Conservation (phyloP, 306 rosid species). For the Mucuna pruriens region DNA sequence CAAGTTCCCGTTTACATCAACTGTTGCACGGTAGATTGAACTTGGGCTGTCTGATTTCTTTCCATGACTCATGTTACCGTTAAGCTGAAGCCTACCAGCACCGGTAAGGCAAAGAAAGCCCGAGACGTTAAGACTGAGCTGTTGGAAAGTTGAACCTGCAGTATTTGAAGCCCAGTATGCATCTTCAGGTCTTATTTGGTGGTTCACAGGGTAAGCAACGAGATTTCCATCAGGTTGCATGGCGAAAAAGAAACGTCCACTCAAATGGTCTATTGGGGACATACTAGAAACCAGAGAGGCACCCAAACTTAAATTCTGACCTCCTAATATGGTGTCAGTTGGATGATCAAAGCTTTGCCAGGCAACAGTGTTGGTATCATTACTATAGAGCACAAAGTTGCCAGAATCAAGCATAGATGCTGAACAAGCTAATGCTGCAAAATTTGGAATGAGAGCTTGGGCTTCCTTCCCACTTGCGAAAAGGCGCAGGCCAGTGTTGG, state of each 20-base stretch:
- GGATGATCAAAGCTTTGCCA: constrained; percentile 45
- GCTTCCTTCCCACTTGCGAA: not conserved
- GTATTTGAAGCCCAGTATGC: constrained; percentile 7
- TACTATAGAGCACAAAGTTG: constrained; percentile 48
- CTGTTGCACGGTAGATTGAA: constrained; percentile 43
- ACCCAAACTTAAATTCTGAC: not conserved
- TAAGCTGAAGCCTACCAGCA: accelerated
- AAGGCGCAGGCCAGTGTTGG: constrained; percentile 7
- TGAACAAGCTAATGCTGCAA: not conserved
- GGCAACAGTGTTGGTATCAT: not conserved
- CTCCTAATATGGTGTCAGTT: constrained; percentile 49
- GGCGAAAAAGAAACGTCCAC: not conserved
- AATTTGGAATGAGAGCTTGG: not conserved
- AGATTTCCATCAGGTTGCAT: not conserved
- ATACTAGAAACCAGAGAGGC: not conserved
- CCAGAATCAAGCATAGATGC: constrained; percentile 51
- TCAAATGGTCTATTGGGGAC: constrained; percentile 33
- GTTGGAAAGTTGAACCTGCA: accelerated
- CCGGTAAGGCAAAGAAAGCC: not conserved
- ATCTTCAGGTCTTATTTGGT: accelerated
- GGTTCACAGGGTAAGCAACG: constrained; percentile 21
- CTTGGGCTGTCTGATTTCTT: not conserved
- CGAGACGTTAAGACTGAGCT: not conserved
- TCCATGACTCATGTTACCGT: not conserved
- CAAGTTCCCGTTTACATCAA: constrained; percentile 43